phyloP scores from a whole-genome alignment of 345 rosid species.

The Clausena lansium region DNA sequence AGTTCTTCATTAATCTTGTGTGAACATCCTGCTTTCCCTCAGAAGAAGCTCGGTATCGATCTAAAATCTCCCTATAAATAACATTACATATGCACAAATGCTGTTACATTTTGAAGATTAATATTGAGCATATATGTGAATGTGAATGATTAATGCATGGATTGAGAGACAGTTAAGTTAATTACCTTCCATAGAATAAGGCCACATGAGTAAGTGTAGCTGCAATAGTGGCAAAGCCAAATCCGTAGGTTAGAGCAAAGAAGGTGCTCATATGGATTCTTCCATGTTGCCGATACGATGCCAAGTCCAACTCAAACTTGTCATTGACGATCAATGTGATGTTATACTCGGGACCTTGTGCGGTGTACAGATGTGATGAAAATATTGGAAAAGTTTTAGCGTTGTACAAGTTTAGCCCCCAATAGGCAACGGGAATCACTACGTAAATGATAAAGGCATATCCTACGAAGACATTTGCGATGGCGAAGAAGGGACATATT shows the following conservation, averaged over 20 bases:
- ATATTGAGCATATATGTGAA: background rate
- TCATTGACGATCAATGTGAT: slow-evolving; percentile 26
- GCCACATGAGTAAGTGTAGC: slow-evolving; percentile 43
- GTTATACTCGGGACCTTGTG: slow-evolving; percentile 29
- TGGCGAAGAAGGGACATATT: slow-evolving; percentile 41
- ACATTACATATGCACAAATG: background rate
- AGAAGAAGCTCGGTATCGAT: slow-evolving; percentile 28
- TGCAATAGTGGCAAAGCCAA: slow-evolving; percentile 50
- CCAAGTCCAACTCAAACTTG: slow-evolving; percentile 32
- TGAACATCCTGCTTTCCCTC: slow-evolving; percentile 39
- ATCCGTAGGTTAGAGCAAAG: slow-evolving; percentile 44
- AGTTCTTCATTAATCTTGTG: slow-evolving; percentile 37
- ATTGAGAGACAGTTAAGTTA: background rate
- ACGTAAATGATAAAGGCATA: slow-evolving; percentile 30
- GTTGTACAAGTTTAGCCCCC: slow-evolving; percentile 33
- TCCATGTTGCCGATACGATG: slow-evolving; percentile 22
- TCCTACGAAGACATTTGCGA: slow-evolving; percentile 39
- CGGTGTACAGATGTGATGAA: slow-evolving; percentile 36
- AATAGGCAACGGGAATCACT: slow-evolving; percentile 33
- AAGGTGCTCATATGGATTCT: slow-evolving; percentile 40
- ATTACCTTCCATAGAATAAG: slow-evolving; percentile 47
- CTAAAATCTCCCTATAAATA: slow-evolving; percentile 38
- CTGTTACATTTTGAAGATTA: background rate
- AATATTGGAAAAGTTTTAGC: slow-evolving; percentile 38
- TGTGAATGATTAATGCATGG: no score